Base-by-base conservation (phyloP, 2,329 filamentous ascomycete species). In the Zymoseptoria crescenta region DNA sequence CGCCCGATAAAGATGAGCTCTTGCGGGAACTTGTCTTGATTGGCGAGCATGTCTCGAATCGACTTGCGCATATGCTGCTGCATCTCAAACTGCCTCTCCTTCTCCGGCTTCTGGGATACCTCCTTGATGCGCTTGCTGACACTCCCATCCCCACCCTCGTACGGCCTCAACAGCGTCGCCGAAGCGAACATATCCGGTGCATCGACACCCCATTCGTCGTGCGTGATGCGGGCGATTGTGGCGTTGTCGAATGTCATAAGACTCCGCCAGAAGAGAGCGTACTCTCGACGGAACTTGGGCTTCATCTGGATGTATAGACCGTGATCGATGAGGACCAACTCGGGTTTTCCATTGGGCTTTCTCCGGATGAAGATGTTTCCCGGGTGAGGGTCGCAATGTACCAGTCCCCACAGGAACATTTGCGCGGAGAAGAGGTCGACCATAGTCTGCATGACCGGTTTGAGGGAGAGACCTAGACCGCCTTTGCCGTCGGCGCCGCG, bases 311-410 rank as follows among this genome's bases (percentile, higher is more conserved):
- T 90, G 76, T 99, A 99, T 5, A 99, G 84, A 0, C 94, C 94
- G 74, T 99, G 94, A 74, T 99, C 94, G 71, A 99, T 96, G 41
- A 99, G 85, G 0, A 97, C 93, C 29, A 99, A 82, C 76, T 99
- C 91, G 0, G 93, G 82, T 50, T 85, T 82, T n/a, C 93, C 93
- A 50, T 81, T 86, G 1, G 91, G 88, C 16, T 90, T 80, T 8
- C 94, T 87, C 8, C 94, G 88, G 70, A 97, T 87, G 76, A 99
- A 96, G 73, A 97, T 94, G 76, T 99, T 99, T 28, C 93, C 93
- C 1, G 94, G 94, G 71, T 99, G 94, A 8, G 94, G 94, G 73
- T 99, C 94, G 76, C 93, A 96, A 77, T 99, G 93, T 0, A 97
- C 89, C 50, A 89, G 83, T 10, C 94, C 94, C 89, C 91, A 97